Base-by-base conservation (phyloP, 73 alveolate genomes). In the Paramecium sonneborni region DNA sequence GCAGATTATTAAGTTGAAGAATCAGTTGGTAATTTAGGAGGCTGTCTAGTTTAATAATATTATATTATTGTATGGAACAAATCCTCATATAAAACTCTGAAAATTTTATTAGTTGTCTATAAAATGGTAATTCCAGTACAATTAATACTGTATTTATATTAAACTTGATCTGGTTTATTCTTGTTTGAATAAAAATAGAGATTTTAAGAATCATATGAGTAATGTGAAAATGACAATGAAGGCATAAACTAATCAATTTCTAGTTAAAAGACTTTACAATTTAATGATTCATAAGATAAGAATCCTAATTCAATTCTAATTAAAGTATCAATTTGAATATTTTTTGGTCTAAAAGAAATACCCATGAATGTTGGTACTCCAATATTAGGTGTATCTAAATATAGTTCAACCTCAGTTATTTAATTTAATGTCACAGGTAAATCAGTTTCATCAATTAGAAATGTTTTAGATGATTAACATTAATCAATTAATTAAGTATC, bases 281-380 rank as follows among this genome's bases (percentile, higher is more conserved):
- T 72, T 23, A 72, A 72, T 21, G 11, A 15, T 32, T 72, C 86
- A 15, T 34, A 21, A 37, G 15, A 14, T 24, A 79, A 23, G 55
- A 79, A 79, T 79, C 76, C 90, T 79, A 79, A 46, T 79, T 79
- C 43, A 18, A 79, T 44, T 79, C n/a, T 79, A 15, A 79, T 79
- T 3, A 24, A 20, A 1, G 90, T 20, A 79, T 79, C 90, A 9
- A 21, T 38, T 43, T 41, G 14, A 8, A 79, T 30, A 39, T 21
- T 34, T 79, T 62, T 79, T 2, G 90, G 90, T 38, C 43, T 38
- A 10, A 79, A 79, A 11, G 72, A 14, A 12, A 79, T 23, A 14
- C 90, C 90, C 34, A 79, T 38, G 20, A 46, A 44, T 20, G 90
- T 41, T 20, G 74, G 90, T 43, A 46, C 44, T 0, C 72, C 43